These are phyloP conservation scores for Mastigamoeba balamuthi DNA, from an alignment of 78 protist species.

Conservation along the genomic window DNA sequence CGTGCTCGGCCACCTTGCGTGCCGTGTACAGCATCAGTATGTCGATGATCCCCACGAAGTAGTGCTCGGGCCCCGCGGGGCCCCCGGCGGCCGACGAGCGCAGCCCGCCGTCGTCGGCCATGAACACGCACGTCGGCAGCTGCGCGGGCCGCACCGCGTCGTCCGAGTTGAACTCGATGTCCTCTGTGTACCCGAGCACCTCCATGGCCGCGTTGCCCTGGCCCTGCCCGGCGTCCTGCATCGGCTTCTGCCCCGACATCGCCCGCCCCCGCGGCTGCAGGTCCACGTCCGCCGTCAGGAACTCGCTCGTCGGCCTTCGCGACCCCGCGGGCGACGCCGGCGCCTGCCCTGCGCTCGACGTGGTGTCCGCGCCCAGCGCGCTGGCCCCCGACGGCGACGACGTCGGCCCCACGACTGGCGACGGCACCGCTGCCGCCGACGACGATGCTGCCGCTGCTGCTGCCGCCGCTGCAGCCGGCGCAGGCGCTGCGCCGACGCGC, in stretches of 20 bases:
- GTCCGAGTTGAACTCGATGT: not conserved
- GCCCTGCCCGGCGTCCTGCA: not conserved
- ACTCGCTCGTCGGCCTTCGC: too few relatives aligned
- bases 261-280: not conserved
- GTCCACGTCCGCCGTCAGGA: not conserved
- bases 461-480: not conserved
- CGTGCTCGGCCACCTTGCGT: conserved; percentile 69
- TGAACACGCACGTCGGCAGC: too few relatives aligned
- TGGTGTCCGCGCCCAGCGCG: too few relatives aligned
- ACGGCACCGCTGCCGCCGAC: too few relatives aligned
- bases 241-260: not conserved
- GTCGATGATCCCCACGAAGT: conserved; percentile 75
- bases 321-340: too few relatives aligned
- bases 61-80: too few relatives aligned
- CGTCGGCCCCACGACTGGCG: too few relatives aligned
- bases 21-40: conserved; percentile 57
- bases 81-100: too few relatives aligned
- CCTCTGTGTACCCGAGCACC: not conserved
- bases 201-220: not conserved
- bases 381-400: too few relatives aligned
- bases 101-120: conserved; percentile 55
- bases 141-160: not conserved
- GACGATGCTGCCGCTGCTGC: not conserved
- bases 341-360: too few relatives aligned
- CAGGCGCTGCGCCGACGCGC: not conserved